Evolutionary conservation across 345 rosid genomes (phyloP).

Genomic region (Pelargonium nanum): DNA sequence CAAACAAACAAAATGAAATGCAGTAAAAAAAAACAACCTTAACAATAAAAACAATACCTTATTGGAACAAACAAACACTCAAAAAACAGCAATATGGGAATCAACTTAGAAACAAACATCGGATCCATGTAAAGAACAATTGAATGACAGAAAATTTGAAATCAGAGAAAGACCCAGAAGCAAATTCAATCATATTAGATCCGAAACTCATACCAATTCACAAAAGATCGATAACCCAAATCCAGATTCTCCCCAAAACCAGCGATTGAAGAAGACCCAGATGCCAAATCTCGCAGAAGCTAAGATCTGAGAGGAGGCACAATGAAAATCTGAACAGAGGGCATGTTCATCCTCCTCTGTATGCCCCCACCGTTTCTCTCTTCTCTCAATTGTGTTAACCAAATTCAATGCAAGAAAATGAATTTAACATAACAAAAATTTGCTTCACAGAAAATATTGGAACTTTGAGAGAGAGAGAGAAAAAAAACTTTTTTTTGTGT

Average conservation of each 20-base stretch:
- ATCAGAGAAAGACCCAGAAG: slow-evolving; percentile 29
- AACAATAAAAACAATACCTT: slow-evolving; percentile 30
- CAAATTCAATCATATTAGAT: slow-evolving; percentile 17
- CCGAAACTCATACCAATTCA: slow-evolving; percentile 14
- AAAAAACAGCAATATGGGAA: slow-evolving; percentile 25
- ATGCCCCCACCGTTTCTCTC: slow-evolving; percentile 24
- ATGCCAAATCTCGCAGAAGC: slow-evolving; percentile 48
- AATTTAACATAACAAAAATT: not conserved
- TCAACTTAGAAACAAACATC: slow-evolving; percentile 34
- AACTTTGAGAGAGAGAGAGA: slow-evolving; percentile 8
- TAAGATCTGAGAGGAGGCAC: slow-evolving; percentile 70
- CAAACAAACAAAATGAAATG: slow-evolving; percentile 12
- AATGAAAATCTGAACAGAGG: slow-evolving; percentile 33
- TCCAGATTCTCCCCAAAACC: slow-evolving; percentile 38
- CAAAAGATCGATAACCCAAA: slow-evolving; percentile 34
- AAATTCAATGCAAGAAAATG: slow-evolving; percentile 10
- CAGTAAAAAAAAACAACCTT: slow-evolving; percentile 14
- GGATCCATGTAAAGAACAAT: slow-evolving; percentile 48
- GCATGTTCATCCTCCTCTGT: slow-evolving; percentile 56
- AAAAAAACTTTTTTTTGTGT: not conserved
- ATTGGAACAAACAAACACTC: slow-evolving; percentile 16
- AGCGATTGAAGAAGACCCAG: slow-evolving; percentile 66
- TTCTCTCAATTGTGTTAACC: slow-evolving; percentile 18
- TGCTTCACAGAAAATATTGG: slow-evolving; percentile 5
- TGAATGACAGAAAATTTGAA: slow-evolving; percentile 21